Conservation (phyloP, 140 eudicot species). For the Stevia rebaudiana region DNA sequence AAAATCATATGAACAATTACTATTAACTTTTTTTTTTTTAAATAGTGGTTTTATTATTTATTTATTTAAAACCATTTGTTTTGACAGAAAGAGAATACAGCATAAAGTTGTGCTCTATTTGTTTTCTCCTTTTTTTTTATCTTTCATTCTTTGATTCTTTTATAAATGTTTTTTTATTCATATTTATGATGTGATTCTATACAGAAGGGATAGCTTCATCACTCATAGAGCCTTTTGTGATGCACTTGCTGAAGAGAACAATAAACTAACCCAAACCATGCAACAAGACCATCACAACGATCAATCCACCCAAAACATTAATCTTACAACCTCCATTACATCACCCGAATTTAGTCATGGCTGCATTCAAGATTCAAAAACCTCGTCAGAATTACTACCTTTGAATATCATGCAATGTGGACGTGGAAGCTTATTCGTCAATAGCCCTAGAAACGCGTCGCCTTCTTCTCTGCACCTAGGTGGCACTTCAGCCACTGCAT, state of each 20-base stretch:
- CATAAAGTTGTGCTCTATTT: background rate
- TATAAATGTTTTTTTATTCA: background rate
- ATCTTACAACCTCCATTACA: constrained; percentile 27
- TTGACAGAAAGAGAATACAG: too few species aligned
- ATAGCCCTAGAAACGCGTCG: constrained; percentile 32
- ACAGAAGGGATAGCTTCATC: constrained; percentile 58
- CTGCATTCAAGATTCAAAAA: constrained; percentile 23
- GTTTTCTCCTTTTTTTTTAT: background rate
- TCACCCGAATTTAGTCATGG: constrained; percentile 30
- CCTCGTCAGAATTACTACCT: constrained; percentile 29
- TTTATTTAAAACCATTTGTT: too few species aligned
- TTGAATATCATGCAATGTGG: constrained; percentile 42
- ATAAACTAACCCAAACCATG: constrained; percentile 36
- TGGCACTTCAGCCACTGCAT: constrained; percentile 50
- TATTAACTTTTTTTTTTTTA: too few species aligned
- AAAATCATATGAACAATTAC: too few species aligned
- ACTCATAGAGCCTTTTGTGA: constrained; percentile 62
- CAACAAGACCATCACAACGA: constrained; percentile 27
- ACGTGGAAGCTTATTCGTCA: constrained; percentile 28
- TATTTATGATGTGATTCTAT: background rate
- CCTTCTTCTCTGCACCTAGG: constrained; percentile 41
- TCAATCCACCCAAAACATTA: constrained; percentile 21
- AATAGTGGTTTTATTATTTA: too few species aligned
- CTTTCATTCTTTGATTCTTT: background rate
- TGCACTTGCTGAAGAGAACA: constrained; percentile 54